Base-by-base conservation (phyloP, 2,329 filamentous ascomycete species). In the Colletotrichum camelliae region DNA sequence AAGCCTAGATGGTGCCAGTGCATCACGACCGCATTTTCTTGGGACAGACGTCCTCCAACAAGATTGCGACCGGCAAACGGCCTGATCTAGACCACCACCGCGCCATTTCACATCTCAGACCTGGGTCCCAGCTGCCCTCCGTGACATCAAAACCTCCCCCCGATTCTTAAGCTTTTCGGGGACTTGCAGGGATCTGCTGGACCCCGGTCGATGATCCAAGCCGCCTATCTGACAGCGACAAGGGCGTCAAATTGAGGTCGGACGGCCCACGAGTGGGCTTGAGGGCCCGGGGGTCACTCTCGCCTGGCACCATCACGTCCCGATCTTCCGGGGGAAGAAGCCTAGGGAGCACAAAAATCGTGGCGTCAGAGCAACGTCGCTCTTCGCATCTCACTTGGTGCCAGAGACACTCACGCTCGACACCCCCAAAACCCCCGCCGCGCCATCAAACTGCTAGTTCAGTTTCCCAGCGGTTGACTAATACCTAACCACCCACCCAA, bases 121-220 rank as follows among this genome's bases (percentile, higher is more conserved):
- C 33, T 57, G 24, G 31, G 37, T 21, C 43, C 43, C 10, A 48
- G 43, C n/a, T 29, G 21, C 27, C 27, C 55, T 61, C 64, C 12
- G 74, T 65, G 74, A 76, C 73, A 74, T 74, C 35, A 74, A 29
- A 24, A 58, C n/a, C 16, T 12, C 16, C 37, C 43, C 58, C 62
- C 70, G 33, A 48, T 58, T 73, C 70, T 74, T 73, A 64, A 73
- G 73, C 64, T 75, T 68, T 67, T 58, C 37, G 31, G 58, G 35
- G 70, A 60, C 29, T 61, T 73, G 70, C 73, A 75, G 70, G 73
- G 70, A 52, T 68, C 64, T 65, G 21, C 68, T 12, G 52, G 18
- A 68, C 64, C 58, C 73, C 37, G 58, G 64, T 43, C 15, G 52
- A 27, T 43, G 57, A 68, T 67, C 58, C 62, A 52, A 61, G 35